These are phyloP conservation scores for Fusarium solani-melongenae DNA, from an alignment of 2,329 filamentous ascomycete genomes.

Conservation along the genomic window DNA sequence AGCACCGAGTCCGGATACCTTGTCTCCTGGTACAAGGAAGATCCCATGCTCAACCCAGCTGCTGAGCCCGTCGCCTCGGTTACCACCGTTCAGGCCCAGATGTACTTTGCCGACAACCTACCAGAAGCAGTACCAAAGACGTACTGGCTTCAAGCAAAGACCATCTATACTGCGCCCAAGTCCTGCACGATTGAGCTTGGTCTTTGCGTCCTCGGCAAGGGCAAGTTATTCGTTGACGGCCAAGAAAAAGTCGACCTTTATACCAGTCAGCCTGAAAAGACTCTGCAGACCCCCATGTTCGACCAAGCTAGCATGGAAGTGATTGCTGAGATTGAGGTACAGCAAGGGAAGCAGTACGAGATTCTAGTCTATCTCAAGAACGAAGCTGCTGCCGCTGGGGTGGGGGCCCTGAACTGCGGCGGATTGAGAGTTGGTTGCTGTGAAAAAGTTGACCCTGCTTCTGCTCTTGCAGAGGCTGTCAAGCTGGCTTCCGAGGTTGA, in stretches of 20 bases:
- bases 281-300: not conserved
- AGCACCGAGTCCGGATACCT: not conserved
- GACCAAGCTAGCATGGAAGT: not conserved
- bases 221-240: not conserved
- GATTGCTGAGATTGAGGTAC: not conserved
- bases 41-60: not conserved
- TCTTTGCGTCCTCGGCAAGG: not conserved
- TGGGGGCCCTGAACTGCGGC: not conserved
- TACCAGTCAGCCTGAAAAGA: not conserved
- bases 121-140: not conserved
- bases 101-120: not conserved
- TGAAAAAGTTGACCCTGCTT: not conserved
- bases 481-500: not conserved
- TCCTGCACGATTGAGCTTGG: not conserved
- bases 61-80: not conserved
- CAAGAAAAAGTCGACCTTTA: not conserved
- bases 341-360: not conserved
- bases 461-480: not conserved
- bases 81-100: not conserved
- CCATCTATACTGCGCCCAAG: not conserved
- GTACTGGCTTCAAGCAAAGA: not conserved
- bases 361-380: not conserved
- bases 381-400: not conserved
- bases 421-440: not conserved
- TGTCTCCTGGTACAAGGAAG: not conserved